Conservation (phyloP, 2,329 filamentous ascomycete species). For the Neofusicoccum laricinum region DNA sequence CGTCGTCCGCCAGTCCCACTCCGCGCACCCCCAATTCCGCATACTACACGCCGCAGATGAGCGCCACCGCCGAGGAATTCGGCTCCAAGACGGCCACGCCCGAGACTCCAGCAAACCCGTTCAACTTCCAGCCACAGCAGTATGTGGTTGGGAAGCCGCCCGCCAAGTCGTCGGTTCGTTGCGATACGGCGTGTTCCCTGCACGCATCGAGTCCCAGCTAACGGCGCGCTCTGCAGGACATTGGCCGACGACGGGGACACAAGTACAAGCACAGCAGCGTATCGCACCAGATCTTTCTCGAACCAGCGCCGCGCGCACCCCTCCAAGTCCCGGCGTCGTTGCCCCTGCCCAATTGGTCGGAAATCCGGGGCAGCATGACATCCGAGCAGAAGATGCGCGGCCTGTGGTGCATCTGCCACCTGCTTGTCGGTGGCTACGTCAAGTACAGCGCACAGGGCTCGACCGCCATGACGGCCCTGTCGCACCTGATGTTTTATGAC, state of each 20-base stretch:
- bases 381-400: constrained; percentile 78
- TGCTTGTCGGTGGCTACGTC: constrained; percentile 76
- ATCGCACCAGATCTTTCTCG: constrained; percentile 94
- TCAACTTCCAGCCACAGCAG: constrained; percentile 81
- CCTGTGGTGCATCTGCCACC: constrained; percentile 87
- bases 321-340: constrained; percentile 87
- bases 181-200: neutral
- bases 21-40: constrained; percentile 29
- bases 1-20: constrained; percentile 50
- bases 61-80: constrained; percentile 19
- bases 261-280: constrained; percentile 98
- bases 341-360: constrained; percentile 82
- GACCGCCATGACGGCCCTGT: constrained; percentile 85
- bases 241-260: constrained; percentile 89
- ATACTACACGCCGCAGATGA: constrained; percentile 26
- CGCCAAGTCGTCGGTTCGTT: constrained; percentile 71
- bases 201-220: neutral
- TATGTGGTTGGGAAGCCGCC: constrained; percentile 59
- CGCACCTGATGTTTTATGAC: constrained; percentile 92
- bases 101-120: constrained; percentile 74
- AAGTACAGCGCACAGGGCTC: constrained; percentile 84
- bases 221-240: constrained; percentile 56
- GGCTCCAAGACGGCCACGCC: constrained; percentile 59
- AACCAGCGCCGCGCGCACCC: constrained; percentile 80
- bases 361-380: constrained; percentile 88